phyloP scores from a whole-genome alignment of 495 filamentous ascomycete species.

The Aspergillus asperescens region DNA sequence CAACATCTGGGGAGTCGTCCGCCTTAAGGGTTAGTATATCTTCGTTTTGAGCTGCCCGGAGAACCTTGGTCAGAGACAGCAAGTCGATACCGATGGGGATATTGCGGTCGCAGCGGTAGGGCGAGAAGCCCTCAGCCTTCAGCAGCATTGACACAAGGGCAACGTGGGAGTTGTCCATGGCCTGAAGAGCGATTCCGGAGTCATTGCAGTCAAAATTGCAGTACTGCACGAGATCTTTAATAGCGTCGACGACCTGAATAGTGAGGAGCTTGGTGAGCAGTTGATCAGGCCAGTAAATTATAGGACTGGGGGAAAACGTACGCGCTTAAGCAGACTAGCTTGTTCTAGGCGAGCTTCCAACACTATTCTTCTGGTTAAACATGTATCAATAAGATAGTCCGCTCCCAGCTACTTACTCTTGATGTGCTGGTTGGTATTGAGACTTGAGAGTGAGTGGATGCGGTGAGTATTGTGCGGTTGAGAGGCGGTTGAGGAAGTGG shows the following conservation, averaged over 20 bases:
- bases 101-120: slow-evolving; percentile 98
- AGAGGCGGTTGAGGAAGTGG: neutral
- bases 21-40: slow-evolving; percentile 96
- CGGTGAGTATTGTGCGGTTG: slow-evolving; percentile 2
- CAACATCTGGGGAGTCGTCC: slow-evolving; percentile 88
- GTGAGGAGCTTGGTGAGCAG: slow-evolving; percentile 3
- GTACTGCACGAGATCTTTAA: slow-evolving; percentile 98
- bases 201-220: slow-evolving; percentile 99
- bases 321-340: slow-evolving; percentile 93
- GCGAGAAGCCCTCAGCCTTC: slow-evolving; percentile 90
- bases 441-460: slow-evolving; percentile 11
- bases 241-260: slow-evolving; percentile 86
- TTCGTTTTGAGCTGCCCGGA: slow-evolving; percentile 89
- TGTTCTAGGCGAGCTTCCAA: slow-evolving; percentile 96
- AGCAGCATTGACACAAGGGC: slow-evolving; percentile 98
- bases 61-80: slow-evolving; percentile 91
- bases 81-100: slow-evolving; percentile 98
- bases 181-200: slow-evolving; percentile 94
- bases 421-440: slow-evolving; percentile 18
- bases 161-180: slow-evolving; percentile 99
- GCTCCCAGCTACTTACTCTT: slow-evolving; percentile 31
- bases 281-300: neutral
- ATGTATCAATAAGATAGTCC: neutral
- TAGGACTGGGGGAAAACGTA: slow-evolving; percentile 31
- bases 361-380: slow-evolving; percentile 50